Percentiles rank a stretch among this genome's conserved stretches.
phyloP scores from a whole-genome alignment of 306 rosid species.

The Clitoria ternatea region DNA sequence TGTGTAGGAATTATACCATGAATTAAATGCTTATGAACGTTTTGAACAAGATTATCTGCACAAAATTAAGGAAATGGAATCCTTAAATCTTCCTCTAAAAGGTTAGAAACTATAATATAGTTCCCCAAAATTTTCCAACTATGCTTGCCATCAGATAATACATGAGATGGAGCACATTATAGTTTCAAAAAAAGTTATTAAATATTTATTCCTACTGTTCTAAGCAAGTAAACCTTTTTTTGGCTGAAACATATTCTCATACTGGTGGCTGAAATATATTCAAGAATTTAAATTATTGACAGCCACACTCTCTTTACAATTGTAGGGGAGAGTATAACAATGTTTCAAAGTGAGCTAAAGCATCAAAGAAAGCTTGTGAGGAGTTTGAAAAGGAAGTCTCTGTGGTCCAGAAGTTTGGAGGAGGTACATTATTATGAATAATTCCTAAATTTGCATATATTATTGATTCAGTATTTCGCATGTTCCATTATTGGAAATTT shows the following conservation, averaged over 20 bases:
- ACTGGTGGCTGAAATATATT: not conserved
- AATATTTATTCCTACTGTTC: not conserved
- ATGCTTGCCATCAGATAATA: not conserved
- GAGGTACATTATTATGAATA: slow-evolving; percentile 58
- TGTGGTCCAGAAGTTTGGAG: slow-evolving; percentile 78
- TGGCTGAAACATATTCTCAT: not conserved
- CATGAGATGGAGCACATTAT: not conserved
- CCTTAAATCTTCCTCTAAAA: slow-evolving; percentile 64
- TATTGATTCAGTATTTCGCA: not conserved
- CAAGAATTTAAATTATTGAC: too few relatives aligned
- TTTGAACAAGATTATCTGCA: slow-evolving; percentile 85
- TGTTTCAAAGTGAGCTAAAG: slow-evolving; percentile 73
- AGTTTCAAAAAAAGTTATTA: not conserved
- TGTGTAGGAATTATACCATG: slow-evolving; percentile 81
- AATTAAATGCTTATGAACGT: slow-evolving; percentile 62
- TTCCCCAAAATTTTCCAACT: not conserved
- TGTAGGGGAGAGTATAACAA: slow-evolving; percentile 76
- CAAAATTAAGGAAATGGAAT: slow-evolving; percentile 69
- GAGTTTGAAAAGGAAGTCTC: slow-evolving; percentile 85
- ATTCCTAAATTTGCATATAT: slow-evolving; percentile 6
- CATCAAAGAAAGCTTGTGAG: slow-evolving; percentile 80
- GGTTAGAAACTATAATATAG: slow-evolving; percentile 45
- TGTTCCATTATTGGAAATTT: not conserved
- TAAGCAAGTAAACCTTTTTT: not conserved
- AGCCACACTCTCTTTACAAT: slow-evolving; percentile 28